Evolutionary conservation across 352 stramenopile species (phyloP).

Genomic region (Phytophthora chlamydospora): DNA sequence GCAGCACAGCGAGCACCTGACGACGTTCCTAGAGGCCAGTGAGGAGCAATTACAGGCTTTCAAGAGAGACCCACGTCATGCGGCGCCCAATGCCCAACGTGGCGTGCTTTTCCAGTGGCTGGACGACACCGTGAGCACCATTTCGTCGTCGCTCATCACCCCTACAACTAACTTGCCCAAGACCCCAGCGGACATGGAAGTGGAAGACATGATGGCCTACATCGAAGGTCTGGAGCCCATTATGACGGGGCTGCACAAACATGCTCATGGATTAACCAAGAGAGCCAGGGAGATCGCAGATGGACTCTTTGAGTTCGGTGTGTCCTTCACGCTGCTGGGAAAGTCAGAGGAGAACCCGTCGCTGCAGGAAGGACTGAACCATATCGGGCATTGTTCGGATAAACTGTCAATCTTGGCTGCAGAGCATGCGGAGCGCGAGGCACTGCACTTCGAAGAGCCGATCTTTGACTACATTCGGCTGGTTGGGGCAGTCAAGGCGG

Average conservation of each 20-base stretch:
- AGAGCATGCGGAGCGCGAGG: constrained; percentile 93
- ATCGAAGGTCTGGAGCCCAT: constrained; percentile 95
- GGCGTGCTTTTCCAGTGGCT: constrained; percentile 87
- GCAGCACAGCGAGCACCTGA: constrained; percentile 85
- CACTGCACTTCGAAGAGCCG: constrained; percentile 94
- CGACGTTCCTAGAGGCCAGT: constrained; percentile 81
- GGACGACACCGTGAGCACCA: constrained; percentile 85
- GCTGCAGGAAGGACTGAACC: constrained; percentile 90
- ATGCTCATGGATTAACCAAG: constrained; percentile 93
- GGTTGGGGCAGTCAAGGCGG: constrained; percentile 95
- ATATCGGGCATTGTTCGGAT: constrained; percentile 95
- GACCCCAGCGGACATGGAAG: constrained; percentile 92
- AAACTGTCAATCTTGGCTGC: constrained; percentile 90
- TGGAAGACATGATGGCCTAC: constrained; percentile 97
- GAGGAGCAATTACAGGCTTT: constrained; percentile 76
- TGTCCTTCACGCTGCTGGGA: constrained; percentile 95
- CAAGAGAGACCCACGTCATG: constrained; percentile 70
- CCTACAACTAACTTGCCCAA: constrained; percentile 70
- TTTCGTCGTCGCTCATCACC: constrained; percentile 76
- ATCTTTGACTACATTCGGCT: constrained; percentile 97
- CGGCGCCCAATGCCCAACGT: constrained; percentile 42
- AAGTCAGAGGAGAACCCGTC: constrained; percentile 93
- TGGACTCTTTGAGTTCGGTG: constrained; percentile 96
- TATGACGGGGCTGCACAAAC: constrained; percentile 95
- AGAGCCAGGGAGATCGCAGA: constrained; percentile 95